phyloP scores from a whole-genome alignment of 2,329 filamentous ascomycete genomes.

The Epichloe gansuensis region DNA sequence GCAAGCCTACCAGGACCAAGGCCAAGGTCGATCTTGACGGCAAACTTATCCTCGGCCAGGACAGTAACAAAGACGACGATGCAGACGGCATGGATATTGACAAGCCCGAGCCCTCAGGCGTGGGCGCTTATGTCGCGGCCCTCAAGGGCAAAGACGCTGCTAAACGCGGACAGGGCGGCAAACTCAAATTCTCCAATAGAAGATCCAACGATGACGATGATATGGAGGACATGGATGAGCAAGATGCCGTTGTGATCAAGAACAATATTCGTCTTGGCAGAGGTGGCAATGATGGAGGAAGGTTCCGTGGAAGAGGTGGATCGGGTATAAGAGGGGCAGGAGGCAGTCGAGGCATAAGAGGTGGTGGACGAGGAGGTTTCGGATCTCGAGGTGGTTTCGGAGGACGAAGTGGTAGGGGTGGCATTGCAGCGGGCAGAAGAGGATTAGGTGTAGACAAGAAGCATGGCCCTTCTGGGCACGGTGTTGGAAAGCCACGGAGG shows the following conservation, averaged over 20 bases:
- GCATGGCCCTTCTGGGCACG: conserved; percentile 25
- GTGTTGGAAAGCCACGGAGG: conserved; percentile 29
- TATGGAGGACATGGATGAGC: conserved; percentile 41
- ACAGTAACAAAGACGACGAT: conserved; percentile 33
- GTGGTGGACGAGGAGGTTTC: conserved; percentile 20
- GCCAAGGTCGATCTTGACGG: conserved; percentile 65
- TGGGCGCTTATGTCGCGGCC: conserved; percentile 58
- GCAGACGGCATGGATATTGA: conserved; percentile 54
- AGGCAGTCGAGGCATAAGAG: conserved; percentile 12
- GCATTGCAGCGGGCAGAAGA: conserved; percentile 32
- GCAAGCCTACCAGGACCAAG: conserved; percentile 44
- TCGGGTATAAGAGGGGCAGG: too few species aligned
- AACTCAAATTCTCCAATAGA: conserved; percentile 61
- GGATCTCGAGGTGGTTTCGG: conserved; percentile 19
- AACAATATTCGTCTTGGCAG: conserved; percentile 31
- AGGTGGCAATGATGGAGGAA: conserved; percentile 15
- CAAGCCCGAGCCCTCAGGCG: conserved; percentile 46
- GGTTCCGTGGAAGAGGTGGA: conserved; percentile 18
- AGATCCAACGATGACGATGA: conserved; percentile 35
- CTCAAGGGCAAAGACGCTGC: conserved; percentile 56
- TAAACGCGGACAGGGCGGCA: conserved; percentile 51
- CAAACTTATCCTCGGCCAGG: conserved; percentile 62
- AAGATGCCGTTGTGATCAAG: conserved; percentile 40
- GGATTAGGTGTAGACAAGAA: conserved; percentile 40
- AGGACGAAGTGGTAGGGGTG: conserved; percentile 34